Evolutionary conservation across 2,329 filamentous ascomycete species (phyloP).

Genomic region (Hypocrella siamensis): DNA sequence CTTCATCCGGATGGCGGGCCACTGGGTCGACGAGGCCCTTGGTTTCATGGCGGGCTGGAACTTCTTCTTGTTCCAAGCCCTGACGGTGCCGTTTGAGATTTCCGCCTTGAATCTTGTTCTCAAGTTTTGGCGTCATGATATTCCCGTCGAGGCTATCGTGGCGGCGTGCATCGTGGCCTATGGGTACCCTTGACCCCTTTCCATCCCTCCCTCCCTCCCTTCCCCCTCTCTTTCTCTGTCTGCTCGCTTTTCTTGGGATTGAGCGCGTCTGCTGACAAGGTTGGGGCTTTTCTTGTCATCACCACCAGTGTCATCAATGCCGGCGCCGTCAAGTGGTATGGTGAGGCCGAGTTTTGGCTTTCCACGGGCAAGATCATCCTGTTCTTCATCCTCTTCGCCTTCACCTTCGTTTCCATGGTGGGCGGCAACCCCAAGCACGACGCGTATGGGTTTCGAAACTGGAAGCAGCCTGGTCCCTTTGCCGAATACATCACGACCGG

Average conservation of each 20-base stretch:
- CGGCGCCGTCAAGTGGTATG: conserved; percentile 49
- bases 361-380: conserved; percentile 48
- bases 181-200: conserved; percentile 26
- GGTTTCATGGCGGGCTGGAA: conserved; percentile 36
- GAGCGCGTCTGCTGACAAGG: too few species aligned
- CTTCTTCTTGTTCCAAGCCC: conserved; percentile 28
- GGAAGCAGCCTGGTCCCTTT: conserved; percentile 28
- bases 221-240: conserved; percentile 1
- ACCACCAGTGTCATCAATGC: too few species aligned
- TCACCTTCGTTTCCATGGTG: conserved; percentile 68
- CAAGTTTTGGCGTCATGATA: conserved; percentile 21
- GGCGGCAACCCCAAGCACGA: conserved; percentile 59
- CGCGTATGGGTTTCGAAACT: conserved; percentile 55
- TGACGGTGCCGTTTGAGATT: conserved; percentile 27
- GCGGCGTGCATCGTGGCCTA: conserved; percentile 38
- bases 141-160: conserved; percentile 48
- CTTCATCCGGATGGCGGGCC: conserved; percentile 47
- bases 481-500: conserved; percentile 43
- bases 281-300: too few species aligned
- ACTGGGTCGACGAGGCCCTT: conserved; percentile 50
- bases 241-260: not conserved
- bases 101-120: conserved; percentile 26
- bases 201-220: not conserved
- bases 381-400: conserved; percentile 51
- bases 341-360: conserved; percentile 58